Base-by-base conservation (phyloP, 2,329 filamentous ascomycete genomes). In the Peltaster fructicola region DNA sequence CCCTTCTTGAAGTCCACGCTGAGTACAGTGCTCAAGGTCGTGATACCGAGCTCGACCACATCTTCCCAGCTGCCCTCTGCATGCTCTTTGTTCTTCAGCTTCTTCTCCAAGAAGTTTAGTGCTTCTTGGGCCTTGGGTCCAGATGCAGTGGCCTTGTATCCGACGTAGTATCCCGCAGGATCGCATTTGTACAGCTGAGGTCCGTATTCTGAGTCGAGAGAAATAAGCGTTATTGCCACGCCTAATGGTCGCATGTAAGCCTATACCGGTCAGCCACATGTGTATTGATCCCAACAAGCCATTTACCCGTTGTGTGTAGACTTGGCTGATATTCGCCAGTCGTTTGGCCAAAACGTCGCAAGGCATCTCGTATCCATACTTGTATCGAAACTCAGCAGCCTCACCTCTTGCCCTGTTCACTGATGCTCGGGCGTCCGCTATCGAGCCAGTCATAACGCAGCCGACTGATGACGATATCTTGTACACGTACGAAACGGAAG, bases 1-100 rank as follows among this genome's bases (percentile, higher is more conserved):
- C 78, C 78, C 66, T 95, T 95, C 70, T 98, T 98, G 65, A 98
- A 98, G 54, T 98, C 88, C 54, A 95, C 91, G 56, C 85, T 93
- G 37, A 98, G 66, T 32, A 98, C 84, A 17, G 79, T 91, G 68
- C 84, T 92, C 53, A 98, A 61, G 5, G 88, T 85, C 21, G 81
- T 79, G 53, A 98, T 98, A 30, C 80, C 88, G 44, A 95, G 65
- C 63, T 98, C 88, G 24, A 98, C 85, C 23, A 98, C 88, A 32
- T 98, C 88, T 55, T 92, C 80, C 88, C 88, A 98, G 48, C 62
- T 73, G 33, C 88, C 88, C 30, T 88, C 77, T 17, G 85, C 88
- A 44, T 68, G 65, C 47, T 95, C 84, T 72, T 93, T 93, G 73
- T 92, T 93, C 64, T 93, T 92, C 54, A 98, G 72, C 68, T 95